phyloP scores from a whole-genome alignment of 2,329 filamentous ascomycete species.

The Knufia petricola region DNA sequence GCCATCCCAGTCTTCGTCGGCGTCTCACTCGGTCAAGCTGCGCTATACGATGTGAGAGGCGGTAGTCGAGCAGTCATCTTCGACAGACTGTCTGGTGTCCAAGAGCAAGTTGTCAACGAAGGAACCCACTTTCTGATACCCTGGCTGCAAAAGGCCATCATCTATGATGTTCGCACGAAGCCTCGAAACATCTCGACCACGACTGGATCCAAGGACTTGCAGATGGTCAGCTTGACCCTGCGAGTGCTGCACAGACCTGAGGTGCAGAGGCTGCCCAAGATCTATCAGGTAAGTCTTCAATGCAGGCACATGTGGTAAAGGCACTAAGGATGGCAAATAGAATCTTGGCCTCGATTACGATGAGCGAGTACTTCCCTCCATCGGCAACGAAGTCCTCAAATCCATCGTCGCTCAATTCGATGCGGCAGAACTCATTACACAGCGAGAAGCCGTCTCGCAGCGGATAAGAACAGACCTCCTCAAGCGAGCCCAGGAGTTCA shows the following conservation, averaged over 20 bases:
- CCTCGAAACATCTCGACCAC: slow-evolving; percentile 95
- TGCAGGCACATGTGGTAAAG: neutral
- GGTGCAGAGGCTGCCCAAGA: slow-evolving; percentile 85
- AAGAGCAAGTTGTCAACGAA: slow-evolving; percentile 86
- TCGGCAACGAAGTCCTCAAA: slow-evolving; percentile 99
- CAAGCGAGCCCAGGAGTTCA: slow-evolving; percentile 90
- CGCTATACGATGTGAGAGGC: slow-evolving; percentile 94
- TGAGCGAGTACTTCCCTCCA: slow-evolving; percentile 93
- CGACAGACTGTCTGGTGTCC: slow-evolving; percentile 83
- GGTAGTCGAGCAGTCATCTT: slow-evolving; percentile 95
- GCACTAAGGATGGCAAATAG: slow-evolving; percentile 37
- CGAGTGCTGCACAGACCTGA: slow-evolving; percentile 91
- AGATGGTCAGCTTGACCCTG: slow-evolving; percentile 98
- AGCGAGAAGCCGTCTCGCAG: slow-evolving; percentile 92
- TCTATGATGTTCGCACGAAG: slow-evolving; percentile 96
- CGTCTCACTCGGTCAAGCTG: slow-evolving; percentile 59
- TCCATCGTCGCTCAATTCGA: slow-evolving; percentile 98
- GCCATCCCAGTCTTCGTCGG: slow-evolving; percentile 66
- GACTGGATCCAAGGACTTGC: slow-evolving; percentile 95
- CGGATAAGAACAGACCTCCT: slow-evolving; percentile 87
- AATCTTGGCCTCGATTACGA: slow-evolving; percentile 97
- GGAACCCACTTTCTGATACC: slow-evolving; percentile 94
- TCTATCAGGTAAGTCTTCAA: slow-evolving; percentile 71
- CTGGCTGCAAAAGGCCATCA: slow-evolving; percentile 88
- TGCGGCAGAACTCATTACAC: slow-evolving; percentile 95